Base-by-base conservation (phyloP, 2,329 filamentous ascomycete genomes). In the Fonsecaea monophora region DNA sequence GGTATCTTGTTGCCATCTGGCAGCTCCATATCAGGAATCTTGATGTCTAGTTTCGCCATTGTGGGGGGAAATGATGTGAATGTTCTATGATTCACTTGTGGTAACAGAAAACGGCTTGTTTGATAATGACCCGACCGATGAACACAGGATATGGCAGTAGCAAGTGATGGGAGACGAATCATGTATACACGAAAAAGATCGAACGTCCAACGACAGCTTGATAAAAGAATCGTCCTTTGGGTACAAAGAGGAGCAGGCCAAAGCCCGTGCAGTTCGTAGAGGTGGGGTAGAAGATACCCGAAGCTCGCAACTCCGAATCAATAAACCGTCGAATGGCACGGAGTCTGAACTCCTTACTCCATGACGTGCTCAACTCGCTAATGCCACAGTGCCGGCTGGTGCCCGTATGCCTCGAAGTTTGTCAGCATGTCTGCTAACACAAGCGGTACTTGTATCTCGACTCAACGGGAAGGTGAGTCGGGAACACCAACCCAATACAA, bases 1-100 rank as follows among this genome's bases (percentile, higher is more conserved):
- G 72, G 72, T 40, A 74, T 73, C 40, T 71, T 68, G 37, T 70
- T 70, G 57, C 73, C 73, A 63, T 74, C 69, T 10, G 72, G 71
- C 61, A 74, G 56, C 25, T 64, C 70, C 8, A 72, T 61, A 25
- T 67, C 62, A 13, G 73, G 73, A 25, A 74, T 67, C 18, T 63
- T 66, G 10, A 74, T 37, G 13, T 73, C 68, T 30, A 74, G 63
- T 55, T 72, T 69, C 18, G 73, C 70, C 73, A 74, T 74, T 0
- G 62, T 66, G 38, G 68, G 62, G 34, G 64, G 30, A 15, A 56
- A 32, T 34, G 40, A 37, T n/a, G 35, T 25, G 53, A 45, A 30
- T 25, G 25, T n/a, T 30, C 50, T 18, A 13, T 59, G 35, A 18
- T 37, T 38, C 32, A 18, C n/a, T 37, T 21, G 38, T 38, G 25